A percentile compares a stretch with the other conserved stretches of the same genome.
Conservation (phyloP, 805 yeast species). For the Spathaspora girioi region DNA sequence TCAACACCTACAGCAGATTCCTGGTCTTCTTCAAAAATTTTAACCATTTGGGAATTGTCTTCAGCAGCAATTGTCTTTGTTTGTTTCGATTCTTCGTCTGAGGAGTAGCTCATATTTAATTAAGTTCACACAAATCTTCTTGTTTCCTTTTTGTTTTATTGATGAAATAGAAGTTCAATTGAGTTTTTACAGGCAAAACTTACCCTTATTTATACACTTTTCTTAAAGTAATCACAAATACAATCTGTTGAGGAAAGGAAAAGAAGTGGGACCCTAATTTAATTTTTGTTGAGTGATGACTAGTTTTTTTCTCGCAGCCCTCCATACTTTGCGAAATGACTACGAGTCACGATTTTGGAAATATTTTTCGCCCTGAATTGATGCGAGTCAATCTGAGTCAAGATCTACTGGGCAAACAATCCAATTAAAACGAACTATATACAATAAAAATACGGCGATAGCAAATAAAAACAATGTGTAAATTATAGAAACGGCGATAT, state of each 20-base stretch:
- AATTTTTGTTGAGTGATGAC: neutral
- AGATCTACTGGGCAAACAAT: neutral
- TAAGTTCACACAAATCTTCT: neutral
- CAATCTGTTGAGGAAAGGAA: neutral
- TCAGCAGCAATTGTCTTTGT: neutral
- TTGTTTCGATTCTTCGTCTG: conserved; percentile 1
- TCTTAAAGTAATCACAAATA: neutral
- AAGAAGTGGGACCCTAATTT: neutral
- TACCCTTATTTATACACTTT: neutral
- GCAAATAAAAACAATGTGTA: neutral
- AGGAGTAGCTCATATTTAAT: neutral
- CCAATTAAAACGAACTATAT: neutral
- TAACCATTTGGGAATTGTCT: neutral
- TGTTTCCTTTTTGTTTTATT: neutral
- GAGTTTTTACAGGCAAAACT: neutral
- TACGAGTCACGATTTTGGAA: neutral
- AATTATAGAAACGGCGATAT: neutral
- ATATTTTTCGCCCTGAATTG: neutral
- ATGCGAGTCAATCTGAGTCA: neutral
- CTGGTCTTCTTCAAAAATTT: neutral
- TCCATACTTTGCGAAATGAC: neutral
- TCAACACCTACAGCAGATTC: neutral
- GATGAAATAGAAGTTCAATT: neutral
- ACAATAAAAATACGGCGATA: neutral
- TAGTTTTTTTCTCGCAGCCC: neutral